phyloP scores from a whole-genome alignment of 208 protist genomes.

The Sergeia podlipaevii region DNA sequence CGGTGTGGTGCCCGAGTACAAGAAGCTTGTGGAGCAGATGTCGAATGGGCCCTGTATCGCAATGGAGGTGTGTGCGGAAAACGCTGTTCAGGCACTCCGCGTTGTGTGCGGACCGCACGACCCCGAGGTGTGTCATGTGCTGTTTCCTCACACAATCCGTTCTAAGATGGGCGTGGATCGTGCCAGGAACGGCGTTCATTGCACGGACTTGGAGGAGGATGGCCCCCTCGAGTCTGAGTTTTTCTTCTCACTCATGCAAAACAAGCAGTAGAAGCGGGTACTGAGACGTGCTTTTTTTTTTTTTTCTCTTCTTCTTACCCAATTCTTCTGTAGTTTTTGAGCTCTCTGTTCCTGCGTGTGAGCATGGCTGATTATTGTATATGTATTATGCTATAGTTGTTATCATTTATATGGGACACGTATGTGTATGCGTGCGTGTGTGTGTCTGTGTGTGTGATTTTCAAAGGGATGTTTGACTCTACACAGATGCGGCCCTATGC shows the following conservation, averaged over 20 bases:
- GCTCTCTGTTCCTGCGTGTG: too few relatives aligned
- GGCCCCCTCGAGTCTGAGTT: conserved; percentile 94
- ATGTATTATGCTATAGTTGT: too few relatives aligned
- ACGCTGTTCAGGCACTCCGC: conserved; percentile 75
- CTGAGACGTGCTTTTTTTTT: not conserved
- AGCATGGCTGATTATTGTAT: too few relatives aligned
- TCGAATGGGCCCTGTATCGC: conserved; percentile 85
- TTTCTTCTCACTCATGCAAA: conserved; percentile 89
- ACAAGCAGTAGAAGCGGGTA: conserved; percentile 27
- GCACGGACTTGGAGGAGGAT: conserved; percentile 96
- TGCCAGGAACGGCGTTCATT: conserved; percentile 92
- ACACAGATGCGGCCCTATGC: too few relatives aligned
- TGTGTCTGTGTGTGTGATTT: too few relatives aligned
- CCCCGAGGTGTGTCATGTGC: conserved; percentile 85
- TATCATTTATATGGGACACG: too few relatives aligned
- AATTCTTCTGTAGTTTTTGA: too few relatives aligned
- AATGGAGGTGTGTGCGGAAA: conserved; percentile 87
- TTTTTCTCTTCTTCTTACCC: not conserved
- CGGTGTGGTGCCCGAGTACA: conserved; percentile 94
- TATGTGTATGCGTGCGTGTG: too few relatives aligned
- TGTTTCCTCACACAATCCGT: conserved; percentile 93
- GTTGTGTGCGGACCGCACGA: conserved; percentile 90
- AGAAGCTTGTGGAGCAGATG: conserved; percentile 90
- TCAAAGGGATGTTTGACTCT: too few relatives aligned
- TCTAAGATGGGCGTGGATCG: conserved; percentile 89